Evolutionary conservation across 2,329 filamentous ascomycete genomes (phyloP).

Genomic region (Fusarium subtropicale): DNA sequence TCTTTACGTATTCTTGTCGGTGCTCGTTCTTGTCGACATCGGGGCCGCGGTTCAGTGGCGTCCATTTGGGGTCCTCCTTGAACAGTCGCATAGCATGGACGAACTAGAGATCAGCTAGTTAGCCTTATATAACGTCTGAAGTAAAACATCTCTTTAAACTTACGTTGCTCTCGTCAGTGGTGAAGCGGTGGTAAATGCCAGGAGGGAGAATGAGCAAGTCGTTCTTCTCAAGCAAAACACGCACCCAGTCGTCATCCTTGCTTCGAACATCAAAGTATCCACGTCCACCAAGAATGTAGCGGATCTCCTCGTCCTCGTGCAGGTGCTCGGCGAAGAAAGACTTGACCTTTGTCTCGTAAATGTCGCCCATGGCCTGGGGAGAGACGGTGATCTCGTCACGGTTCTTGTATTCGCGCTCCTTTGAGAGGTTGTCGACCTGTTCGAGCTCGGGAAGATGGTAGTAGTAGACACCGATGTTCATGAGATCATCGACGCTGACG

Average conservation of each 20-base stretch:
- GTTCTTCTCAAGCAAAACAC: constrained; percentile 84
- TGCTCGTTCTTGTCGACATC: constrained; percentile 84
- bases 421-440: constrained; percentile 79
- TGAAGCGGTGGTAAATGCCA: constrained; percentile 98
- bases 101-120: constrained; percentile 68
- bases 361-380: constrained; percentile 82
- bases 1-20: constrained; percentile 79
- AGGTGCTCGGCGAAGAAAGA: constrained; percentile 95
- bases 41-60: constrained; percentile 82
- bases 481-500: constrained; percentile 74
- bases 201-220: constrained; percentile 94
- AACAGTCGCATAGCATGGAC: constrained; percentile 96
- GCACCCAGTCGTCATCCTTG: constrained; percentile 86
- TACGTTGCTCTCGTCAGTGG: constrained; percentile 91
- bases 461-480: constrained; percentile 83
- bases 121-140: background rate
- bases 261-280: constrained; percentile 95
- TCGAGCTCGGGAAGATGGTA: constrained; percentile 72
- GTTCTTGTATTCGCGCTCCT: constrained; percentile 87
- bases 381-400: constrained; percentile 93
- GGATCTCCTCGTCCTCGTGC: constrained; percentile 98
- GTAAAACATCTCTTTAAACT: constrained; percentile 50
- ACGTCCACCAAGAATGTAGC: constrained; percentile 88
- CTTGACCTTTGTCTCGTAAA: constrained; percentile 94
- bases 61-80: constrained; percentile 99